Conservation (phyloP, 352 stramenopile species). For the Achlya hypogyna region DNA sequence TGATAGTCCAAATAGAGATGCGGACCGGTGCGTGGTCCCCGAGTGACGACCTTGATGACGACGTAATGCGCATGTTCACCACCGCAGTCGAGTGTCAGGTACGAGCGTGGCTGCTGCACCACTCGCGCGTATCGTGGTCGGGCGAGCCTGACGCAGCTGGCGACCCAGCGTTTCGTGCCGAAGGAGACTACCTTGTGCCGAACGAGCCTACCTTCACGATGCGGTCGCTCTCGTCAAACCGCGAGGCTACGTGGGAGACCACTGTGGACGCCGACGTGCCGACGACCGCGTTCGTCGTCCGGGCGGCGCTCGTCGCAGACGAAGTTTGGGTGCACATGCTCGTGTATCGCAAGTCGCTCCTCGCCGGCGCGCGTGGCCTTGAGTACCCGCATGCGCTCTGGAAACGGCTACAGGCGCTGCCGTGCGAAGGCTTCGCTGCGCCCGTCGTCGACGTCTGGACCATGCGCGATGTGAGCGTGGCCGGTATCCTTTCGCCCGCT, state of each 20-base stretch:
- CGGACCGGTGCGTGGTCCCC: not conserved
- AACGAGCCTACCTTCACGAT: slow-evolving; percentile 11
- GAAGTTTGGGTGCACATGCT: not conserved
- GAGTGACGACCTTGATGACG: not conserved
- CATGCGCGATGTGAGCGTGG: not conserved
- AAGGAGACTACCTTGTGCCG: not conserved
- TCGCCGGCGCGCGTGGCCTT: not conserved
- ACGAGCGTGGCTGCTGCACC: slow-evolving; percentile 2
- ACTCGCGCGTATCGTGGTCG: not conserved
- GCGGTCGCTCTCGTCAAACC: slow-evolving; percentile 17
- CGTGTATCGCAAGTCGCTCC: not conserved
- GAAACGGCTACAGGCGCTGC: slow-evolving; percentile 3
- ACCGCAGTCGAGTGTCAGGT: slow-evolving; percentile 3
- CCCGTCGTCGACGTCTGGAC: not conserved
- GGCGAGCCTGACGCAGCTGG: not conserved
- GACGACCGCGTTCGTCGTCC: not conserved
- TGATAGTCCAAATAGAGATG: not conserved
- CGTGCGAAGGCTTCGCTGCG: not conserved
- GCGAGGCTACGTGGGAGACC: slow-evolving; percentile 7
- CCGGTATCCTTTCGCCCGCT: not conserved
- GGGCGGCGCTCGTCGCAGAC: not conserved
- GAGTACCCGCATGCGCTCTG: not conserved
- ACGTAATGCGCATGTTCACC: not conserved
- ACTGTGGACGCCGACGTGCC: not conserved
- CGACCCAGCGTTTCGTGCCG: slow-evolving; percentile 1